Evolutionary conservation across 2,329 filamentous ascomycete species (phyloP), one percentile per base, ranked within the genome.

Genomic region (Lecanosticta acicola): DNA sequence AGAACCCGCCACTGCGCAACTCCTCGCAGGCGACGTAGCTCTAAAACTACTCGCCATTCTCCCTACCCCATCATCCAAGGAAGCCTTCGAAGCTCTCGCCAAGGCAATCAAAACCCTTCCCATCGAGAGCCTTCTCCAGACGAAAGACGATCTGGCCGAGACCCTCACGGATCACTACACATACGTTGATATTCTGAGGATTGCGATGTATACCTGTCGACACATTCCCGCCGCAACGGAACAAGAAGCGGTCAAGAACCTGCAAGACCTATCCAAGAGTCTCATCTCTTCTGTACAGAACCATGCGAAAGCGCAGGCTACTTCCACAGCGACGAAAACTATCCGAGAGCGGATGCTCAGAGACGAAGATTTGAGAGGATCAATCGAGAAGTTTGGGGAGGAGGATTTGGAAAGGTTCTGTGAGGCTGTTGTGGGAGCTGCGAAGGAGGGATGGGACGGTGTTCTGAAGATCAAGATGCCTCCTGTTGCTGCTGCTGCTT

Each of bases 381-480:
- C 41, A 35, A 18, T 59, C 20, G 32, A 32, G 29, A 11, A 40
- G 32, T 50, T 58, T 33, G 56, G 47, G 2, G 43, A 33, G 1
- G 46, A 54, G 19, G 40, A 33, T 13, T 17, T 59, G 20, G 41
- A 43, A 3, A 20, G 8, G 1, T 61, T 63, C 45, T 54, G 47
- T 13, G 46, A 54, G 35, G 45, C 36, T 19, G 51, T 59, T 9
- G 51, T 51, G 17, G 48, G 40, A 29, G 48, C 54, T 19, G 60
- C 55, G 34, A 53, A 36, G 18, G 55, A 58, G 35, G 61, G 60
- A 5, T 64, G 61, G 61, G 60, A 61, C 32, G 59, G 59, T 13
- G 46, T 63, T 8, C 44, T 37, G 19, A 55, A 49, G 42, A 46
- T 59, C n/a, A 53, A 41, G 4, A 19, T 37, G 24, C 24, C 5